A percentile compares a stretch with the other conserved stretches of the same genome.
These are phyloP conservation scores for Cochlearia excelsa DNA, from an alignment of 345 rosid species.

Conservation along the genomic window DNA sequence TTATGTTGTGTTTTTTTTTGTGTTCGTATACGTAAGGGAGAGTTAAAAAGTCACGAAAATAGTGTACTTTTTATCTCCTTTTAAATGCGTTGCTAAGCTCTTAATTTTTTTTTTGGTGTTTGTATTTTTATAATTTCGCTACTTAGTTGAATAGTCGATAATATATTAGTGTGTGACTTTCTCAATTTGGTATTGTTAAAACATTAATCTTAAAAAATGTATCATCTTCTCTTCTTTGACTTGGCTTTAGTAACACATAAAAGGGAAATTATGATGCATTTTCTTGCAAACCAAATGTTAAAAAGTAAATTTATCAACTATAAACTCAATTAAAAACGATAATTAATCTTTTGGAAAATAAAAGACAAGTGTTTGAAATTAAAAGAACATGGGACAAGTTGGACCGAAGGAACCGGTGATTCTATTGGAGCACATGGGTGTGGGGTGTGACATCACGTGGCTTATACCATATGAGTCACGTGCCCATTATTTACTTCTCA, in stretches of 20 bases:
- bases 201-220: constrained; percentile 26
- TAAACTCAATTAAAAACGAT: no score
- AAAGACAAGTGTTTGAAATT: no score
- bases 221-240: constrained; percentile 15
- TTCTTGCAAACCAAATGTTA: no score
- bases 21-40: constrained; percentile 49
- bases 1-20: constrained; percentile 41
- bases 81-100: constrained; percentile 58
- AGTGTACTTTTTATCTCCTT: constrained; percentile 31
- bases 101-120: constrained; percentile 33
- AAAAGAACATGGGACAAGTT: no score
- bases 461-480: no score
- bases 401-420: no score
- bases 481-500: no score
- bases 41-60: constrained; percentile 37
- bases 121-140: constrained; percentile 22
- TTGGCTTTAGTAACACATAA: background rate
- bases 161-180: constrained; percentile 35
- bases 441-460: no score
- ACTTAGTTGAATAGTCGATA: constrained; percentile 41
- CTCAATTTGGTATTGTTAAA: constrained; percentile 32
- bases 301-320: no score
- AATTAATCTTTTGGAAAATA: no score
- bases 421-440: no score
- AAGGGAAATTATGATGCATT: no score